Conservation (phyloP, 768 basidiomycete species). For the Fomitopsis pulvina region DNA sequence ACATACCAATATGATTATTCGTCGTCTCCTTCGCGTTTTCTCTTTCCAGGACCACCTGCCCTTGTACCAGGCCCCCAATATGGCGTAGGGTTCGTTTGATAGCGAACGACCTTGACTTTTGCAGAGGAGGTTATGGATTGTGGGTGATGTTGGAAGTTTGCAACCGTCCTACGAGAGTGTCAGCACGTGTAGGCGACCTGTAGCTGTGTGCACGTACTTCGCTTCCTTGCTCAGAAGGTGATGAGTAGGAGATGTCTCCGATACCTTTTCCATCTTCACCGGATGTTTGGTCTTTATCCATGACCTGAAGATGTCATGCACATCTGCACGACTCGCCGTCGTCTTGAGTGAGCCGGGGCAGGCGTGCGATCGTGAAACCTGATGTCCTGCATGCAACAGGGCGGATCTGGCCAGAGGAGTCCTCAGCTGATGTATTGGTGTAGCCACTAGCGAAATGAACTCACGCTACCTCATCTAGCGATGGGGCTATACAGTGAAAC, state of each 20-base stretch:
- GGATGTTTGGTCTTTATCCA: slow-evolving; percentile 81
- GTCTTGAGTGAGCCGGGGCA: slow-evolving; percentile 89
- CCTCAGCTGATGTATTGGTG: slow-evolving; percentile 2
- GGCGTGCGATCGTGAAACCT: slow-evolving; percentile 89
- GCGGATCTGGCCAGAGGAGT: slow-evolving; percentile 60
- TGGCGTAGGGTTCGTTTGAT: slow-evolving; percentile 85
- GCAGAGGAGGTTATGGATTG: slow-evolving; percentile 51
- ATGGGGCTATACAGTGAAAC: slow-evolving; percentile 77
- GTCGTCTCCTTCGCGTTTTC: slow-evolving; percentile 33
- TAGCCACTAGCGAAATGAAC: slow-evolving; percentile 22
- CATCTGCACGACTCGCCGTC: slow-evolving; percentile 56
- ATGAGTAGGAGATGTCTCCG: slow-evolving; percentile 64
- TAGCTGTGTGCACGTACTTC: slow-evolving; percentile 37
- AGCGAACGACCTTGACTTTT: slow-evolving; percentile 75
- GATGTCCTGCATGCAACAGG: slow-evolving; percentile 77
- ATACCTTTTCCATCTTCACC: slow-evolving; percentile 78
- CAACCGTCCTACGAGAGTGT: slow-evolving; percentile 36
- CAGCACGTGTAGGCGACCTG: neutral
- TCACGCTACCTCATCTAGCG: slow-evolving; percentile 70
- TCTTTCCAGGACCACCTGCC: slow-evolving; percentile 37
- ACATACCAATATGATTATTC: slow-evolving; percentile 10
- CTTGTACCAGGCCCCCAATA: slow-evolving; percentile 89
- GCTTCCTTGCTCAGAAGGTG: slow-evolving; percentile 63
- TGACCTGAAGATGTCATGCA: slow-evolving; percentile 82
- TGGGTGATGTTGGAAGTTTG: slow-evolving; percentile 77